Conservation (phyloP, 2,329 filamentous ascomycete species). For the Neodidymelliopsis sp. region DNA sequence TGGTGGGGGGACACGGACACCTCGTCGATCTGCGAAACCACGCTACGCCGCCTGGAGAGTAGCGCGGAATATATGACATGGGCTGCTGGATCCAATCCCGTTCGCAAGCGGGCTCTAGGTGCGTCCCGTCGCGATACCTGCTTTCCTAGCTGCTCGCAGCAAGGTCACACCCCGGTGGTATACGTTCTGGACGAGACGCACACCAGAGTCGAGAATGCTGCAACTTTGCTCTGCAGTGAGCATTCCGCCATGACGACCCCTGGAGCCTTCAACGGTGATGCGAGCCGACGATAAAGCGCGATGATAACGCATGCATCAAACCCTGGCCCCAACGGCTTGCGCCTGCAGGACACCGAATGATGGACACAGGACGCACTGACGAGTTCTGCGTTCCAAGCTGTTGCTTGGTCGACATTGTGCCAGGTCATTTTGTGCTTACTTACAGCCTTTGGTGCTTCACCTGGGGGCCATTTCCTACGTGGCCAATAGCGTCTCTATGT, state of each 20-base stretch:
- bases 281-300: conserved; percentile 2
- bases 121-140: conserved; percentile 35
- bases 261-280: neutral
- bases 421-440: conserved; percentile 41
- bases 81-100: conserved; percentile 16
- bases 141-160: conserved; percentile 25
- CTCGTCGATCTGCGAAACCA: conserved; percentile 34
- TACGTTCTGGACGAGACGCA: conserved; percentile 18
- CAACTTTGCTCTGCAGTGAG: conserved; percentile 4
- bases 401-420: conserved; percentile 42
- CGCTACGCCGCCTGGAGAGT: conserved; percentile 26
- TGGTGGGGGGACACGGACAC: conserved; percentile 39
- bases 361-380: conserved; percentile 29
- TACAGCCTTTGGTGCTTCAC: conserved; percentile 24
- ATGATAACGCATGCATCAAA: conserved; percentile 22
- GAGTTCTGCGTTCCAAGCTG: conserved; percentile 34
- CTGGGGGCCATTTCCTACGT: conserved; percentile 19
- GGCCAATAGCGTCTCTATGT: conserved; percentile 29
- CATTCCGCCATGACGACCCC: conserved; percentile 21
- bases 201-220: conserved; percentile 1
- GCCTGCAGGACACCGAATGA: conserved; percentile 27
- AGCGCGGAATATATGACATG: conserved; percentile 17
- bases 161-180: conserved; percentile 5
- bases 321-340: conserved; percentile 24
- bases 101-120: conserved; percentile 37